Base-by-base conservation (phyloP, 768 basidiomycete genomes). In the Cystobasidium tubakii region DNA sequence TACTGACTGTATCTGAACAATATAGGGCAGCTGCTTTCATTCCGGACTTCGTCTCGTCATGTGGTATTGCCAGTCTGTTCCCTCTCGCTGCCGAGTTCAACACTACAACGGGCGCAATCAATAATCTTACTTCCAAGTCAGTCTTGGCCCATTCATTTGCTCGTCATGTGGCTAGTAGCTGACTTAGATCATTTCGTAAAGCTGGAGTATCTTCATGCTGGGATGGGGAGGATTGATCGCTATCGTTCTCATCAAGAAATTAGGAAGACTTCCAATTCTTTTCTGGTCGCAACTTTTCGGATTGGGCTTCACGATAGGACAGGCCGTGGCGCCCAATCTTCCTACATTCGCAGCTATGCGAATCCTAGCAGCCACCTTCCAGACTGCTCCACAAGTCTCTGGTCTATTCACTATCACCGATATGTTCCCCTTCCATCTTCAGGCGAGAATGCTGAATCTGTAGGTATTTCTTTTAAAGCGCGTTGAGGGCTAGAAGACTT, bases 41-140 rank as follows among this genome's bases (percentile, higher is more conserved):
- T 1, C 88, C 88, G 1, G 88, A 89, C 74, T 89, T 89, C 73
- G 84, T 86, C 76, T 88, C 87, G 12, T 86, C 85, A 0, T 86
- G 88, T 64, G 88, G 88, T 66, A 88, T 88, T 73, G 87, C 87
- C 1, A 79, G 83, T 1, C 84, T 89, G 29, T 89, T 89, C 73
- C 84, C 85, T 0, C 82, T 89, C 27, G 87, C 88, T 0, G 76
- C 79, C 10, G 83, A 86, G 74, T 88, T 82, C 79, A 66, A 86
- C 64, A 88, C 87, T 0, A 87, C 84, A 0, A 82, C 85, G 0
- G 83, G 83, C 21, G 84, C 83, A 10, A 86, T 88, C 80, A 89
- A 88, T 77, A 84, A 87, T 73, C 77, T 88, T 66, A 87, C 88
- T 1, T 85, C 86, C 3, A 88, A 85, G 84, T 84, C 57, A 31